Base-by-base conservation (phyloP, 768 basidiomycete species). In the Lactarius hengduanensis region DNA sequence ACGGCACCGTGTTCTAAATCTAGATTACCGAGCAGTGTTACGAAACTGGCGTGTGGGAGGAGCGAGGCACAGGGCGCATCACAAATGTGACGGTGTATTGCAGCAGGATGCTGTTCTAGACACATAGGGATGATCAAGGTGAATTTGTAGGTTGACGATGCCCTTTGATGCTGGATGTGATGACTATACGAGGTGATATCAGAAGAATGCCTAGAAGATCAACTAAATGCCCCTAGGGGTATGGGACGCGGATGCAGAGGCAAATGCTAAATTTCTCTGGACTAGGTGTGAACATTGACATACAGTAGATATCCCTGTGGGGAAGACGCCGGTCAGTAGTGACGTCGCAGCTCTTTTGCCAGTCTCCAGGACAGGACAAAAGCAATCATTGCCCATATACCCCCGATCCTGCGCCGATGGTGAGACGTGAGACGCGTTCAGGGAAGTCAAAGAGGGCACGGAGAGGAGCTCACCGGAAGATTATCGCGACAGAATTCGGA, bases 1-100 rank as follows among this genome's bases (percentile, higher is more conserved):
- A 94, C 67, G 92, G 92, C 2, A 94, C 92, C 1, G 84, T 93
- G 5, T 92, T 93, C 72, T 93, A 70, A 71, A 47, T 45, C 20
- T 32, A 11, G 36, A 50, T 43, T 18, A 18, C 20, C 10, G 36
- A 9, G 26, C 13, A 8, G 41, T 13, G 61, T 57, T 50, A 6
- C 18, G 30, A 34, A 41, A 58, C 22, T 2, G n/a, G 28, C 32
- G 40, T 41, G 57, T 63, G 62, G 57, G 57, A 54, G 50, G 66
- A 45, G 66, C 62, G 36, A 67, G 66, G 66, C 62, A 34, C 16
- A 50, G 60, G 55, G 60, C 32, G 6, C 26, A 18, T 61, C 30
- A 41, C n/a, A 3, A 22, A 16, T 7, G 54, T 47, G 59, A 45
- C 18, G 20, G 41, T 56, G 58, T 45, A n/a, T 61, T 45, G 56